Conservation (phyloP, 257 asterid genomes). For the Solanum infundibuliforme region DNA sequence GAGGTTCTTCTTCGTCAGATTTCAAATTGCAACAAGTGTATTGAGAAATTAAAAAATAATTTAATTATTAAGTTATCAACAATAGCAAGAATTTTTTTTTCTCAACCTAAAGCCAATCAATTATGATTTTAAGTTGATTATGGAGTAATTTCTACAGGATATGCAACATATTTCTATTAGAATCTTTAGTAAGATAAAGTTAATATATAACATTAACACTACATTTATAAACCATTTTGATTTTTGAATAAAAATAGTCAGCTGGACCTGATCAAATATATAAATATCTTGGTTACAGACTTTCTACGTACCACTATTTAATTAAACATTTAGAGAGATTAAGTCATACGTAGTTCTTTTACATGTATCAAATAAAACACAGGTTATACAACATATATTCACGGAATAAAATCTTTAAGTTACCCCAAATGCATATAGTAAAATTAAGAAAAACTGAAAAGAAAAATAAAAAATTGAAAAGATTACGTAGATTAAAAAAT, state of each 20-base stretch:
- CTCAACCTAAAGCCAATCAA: not conserved
- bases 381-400: no score
- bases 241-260: no score
- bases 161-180: not conserved
- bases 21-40: no score
- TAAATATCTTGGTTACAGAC: not conserved
- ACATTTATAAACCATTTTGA: no score
- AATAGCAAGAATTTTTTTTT: fast-evolving
- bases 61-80: not conserved
- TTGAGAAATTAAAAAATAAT: not conserved
- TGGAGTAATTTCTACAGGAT: not conserved
- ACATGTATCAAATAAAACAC: not conserved
- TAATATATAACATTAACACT: not conserved
- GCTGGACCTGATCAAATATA: not conserved
- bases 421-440: not conserved
- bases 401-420: not conserved
- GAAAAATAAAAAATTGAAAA: not conserved
- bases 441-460: no score
- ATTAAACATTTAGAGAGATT: no score
- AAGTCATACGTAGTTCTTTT: not conserved
- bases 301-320: not conserved
- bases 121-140: not conserved
- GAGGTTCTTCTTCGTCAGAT: not conserved
- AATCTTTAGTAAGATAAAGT: not conserved
- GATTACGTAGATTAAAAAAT: not conserved